Evolutionary conservation across 441 rosid species (phyloP).

Genomic region (Geranium incanum): DNA sequence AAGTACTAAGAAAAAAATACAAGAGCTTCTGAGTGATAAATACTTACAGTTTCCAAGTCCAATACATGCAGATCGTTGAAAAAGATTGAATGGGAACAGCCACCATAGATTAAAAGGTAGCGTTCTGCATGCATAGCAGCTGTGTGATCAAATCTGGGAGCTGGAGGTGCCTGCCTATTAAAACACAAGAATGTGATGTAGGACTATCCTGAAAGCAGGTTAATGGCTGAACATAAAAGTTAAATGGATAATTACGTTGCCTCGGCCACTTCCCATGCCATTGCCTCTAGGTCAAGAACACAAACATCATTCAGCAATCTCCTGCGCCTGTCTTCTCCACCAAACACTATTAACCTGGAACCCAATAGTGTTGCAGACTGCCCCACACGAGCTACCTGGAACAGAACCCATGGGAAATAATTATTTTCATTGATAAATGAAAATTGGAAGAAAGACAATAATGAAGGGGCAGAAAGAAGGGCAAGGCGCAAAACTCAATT

Average conservation of each 20-base stretch:
- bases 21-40: not conserved
- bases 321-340: slow-evolving; percentile 82
- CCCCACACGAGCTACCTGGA: slow-evolving; percentile 87
- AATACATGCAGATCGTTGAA: slow-evolving; percentile 84
- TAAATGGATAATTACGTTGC: slow-evolving; percentile 47
- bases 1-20: not conserved
- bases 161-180: slow-evolving; percentile 87
- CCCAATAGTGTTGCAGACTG: slow-evolving; percentile 76
- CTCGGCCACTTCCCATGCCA: slow-evolving; percentile 73
- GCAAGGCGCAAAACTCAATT: not conserved
- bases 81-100: slow-evolving; percentile 88
- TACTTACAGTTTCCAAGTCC: slow-evolving; percentile 78
- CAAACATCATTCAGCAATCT: slow-evolving; percentile 71
- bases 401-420: slow-evolving; percentile 18
- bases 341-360: slow-evolving; percentile 64
- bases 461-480: not conserved
- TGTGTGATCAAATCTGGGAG: slow-evolving; percentile 93
- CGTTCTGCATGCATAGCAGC: slow-evolving; percentile 65
- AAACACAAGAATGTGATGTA: slow-evolving; percentile 29
- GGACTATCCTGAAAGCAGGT: slow-evolving; percentile 24
- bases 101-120: slow-evolving; percentile 85
- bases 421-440: slow-evolving; percentile 1
- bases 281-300: slow-evolving; percentile 68
- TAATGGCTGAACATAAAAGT: slow-evolving; percentile 12
- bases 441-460: slow-evolving; percentile 4